A percentile compares a stretch with the other conserved stretches of the same genome.
These are phyloP conservation scores for Amanita phalloides DNA, from an alignment of 768 basidiomycete species.

Conservation along the genomic window DNA sequence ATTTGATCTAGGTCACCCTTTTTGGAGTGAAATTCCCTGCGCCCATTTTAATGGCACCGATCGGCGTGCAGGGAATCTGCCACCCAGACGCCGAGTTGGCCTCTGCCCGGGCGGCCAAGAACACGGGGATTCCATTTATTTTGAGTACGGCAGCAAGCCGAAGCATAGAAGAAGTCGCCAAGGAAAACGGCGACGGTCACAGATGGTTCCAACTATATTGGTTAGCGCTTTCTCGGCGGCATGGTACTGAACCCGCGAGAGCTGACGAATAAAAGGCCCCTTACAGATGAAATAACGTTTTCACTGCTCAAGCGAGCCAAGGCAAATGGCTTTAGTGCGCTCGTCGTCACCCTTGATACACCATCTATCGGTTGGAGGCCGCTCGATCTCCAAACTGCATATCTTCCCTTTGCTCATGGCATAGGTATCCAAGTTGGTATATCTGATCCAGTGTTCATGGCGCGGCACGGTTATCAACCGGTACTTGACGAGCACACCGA, in stretches of 20 bases:
- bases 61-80: conserved; percentile 73
- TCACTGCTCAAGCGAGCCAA: conserved; percentile 62
- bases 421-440: conserved; percentile 56
- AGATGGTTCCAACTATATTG: conserved; percentile 84
- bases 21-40: conserved; percentile 55
- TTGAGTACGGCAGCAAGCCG: conserved; percentile 68
- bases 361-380: conserved; percentile 68
- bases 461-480: conserved; percentile 34
- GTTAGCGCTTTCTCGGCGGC: conserved; percentile 20
- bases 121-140: conserved; percentile 55
- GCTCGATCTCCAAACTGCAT: conserved; percentile 55
- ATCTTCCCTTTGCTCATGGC: conserved; percentile 58
- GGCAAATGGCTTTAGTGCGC: conserved; percentile 50
- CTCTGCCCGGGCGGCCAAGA: conserved; percentile 51
- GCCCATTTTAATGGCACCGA: conserved; percentile 60
- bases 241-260: no score
- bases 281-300: conserved; percentile 43
- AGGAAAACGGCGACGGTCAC: conserved; percentile 54
- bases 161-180: conserved; percentile 69
- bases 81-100: conserved; percentile 65
- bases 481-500: conserved; percentile 24
- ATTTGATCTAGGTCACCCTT: conserved; percentile 42
- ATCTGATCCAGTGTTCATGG: conserved; percentile 77
- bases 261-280: conserved; percentile 36
- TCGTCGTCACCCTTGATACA: conserved; percentile 76